Evolutionary conservation across 2,329 filamentous ascomycete genomes (phyloP).

Genomic region (Colletotrichum paranaense): DNA sequence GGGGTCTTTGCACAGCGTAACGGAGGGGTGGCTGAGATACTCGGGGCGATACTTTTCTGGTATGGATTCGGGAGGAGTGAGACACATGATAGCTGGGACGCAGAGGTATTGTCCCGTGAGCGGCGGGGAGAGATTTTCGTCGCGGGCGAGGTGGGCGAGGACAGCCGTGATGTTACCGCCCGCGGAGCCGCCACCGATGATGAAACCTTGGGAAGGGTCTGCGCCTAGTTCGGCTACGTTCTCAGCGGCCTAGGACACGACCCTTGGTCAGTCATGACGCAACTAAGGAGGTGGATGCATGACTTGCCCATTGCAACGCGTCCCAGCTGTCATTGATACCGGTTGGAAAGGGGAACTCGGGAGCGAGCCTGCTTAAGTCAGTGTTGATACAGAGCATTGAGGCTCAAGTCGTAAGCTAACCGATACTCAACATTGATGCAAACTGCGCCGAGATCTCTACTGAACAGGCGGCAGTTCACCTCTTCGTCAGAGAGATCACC

Average conservation of each 20-base stretch:
- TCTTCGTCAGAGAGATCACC: conserved; percentile 29
- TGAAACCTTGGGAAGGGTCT: conserved; percentile 55
- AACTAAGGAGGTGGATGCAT: neutral
- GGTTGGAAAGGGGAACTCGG: conserved; percentile 59
- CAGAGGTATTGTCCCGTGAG: conserved; percentile 51
- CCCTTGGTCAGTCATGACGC: neutral
- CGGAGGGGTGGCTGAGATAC: conserved; percentile 19
- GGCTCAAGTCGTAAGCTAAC: neutral
- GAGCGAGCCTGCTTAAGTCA: conserved; percentile 49
- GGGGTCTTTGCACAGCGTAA: conserved; percentile 4
- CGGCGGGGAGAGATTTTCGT: conserved; percentile 49
- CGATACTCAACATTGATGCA: conserved; percentile 61
- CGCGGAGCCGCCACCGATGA: conserved; percentile 62
- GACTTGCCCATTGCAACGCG: conserved; percentile 41
- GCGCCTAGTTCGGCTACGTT: conserved; percentile 46
- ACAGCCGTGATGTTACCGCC: conserved; percentile 62
- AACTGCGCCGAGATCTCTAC: conserved; percentile 10
- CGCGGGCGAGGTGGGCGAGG: conserved; percentile 53
- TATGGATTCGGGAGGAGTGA: conserved; percentile 9
- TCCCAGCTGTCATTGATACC: conserved; percentile 60
- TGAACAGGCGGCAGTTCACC: conserved; percentile 26
- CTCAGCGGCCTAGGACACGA: neutral
- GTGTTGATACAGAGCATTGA: neutral
- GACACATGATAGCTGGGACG: conserved; percentile 19
- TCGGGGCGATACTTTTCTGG: conserved; percentile 24